These are phyloP conservation scores for Fusarium poae DNA, from an alignment of 2,329 filamentous ascomycete genomes.

Conservation along the genomic window DNA sequence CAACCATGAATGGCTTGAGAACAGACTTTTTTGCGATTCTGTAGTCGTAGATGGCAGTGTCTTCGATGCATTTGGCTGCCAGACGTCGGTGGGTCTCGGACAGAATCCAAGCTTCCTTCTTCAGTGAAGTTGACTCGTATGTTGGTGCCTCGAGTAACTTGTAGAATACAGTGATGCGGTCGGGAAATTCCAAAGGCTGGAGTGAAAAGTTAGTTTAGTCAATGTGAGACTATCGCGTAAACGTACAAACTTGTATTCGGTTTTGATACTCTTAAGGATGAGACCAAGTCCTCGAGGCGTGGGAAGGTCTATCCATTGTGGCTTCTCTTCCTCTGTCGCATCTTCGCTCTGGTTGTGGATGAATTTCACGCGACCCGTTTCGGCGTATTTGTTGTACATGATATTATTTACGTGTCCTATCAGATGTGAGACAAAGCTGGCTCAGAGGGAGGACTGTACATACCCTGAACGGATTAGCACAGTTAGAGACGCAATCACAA, in stretches of 20 bases:
- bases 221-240: rapidly evolving
- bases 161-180: constrained; percentile 28
- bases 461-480: constrained; percentile 1
- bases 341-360: constrained; percentile 24
- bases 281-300: constrained; percentile 25
- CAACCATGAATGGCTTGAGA: constrained; percentile 35
- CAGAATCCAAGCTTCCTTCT: constrained; percentile 35
- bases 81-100: constrained; percentile 29
- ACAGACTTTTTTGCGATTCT: constrained; percentile 15
- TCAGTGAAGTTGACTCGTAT: constrained; percentile 30
- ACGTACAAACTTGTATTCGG: constrained; percentile 34
- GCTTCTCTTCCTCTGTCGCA: constrained; percentile 8
- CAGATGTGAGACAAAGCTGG: neutral
- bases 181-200: constrained; percentile 32
- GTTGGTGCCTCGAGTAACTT: constrained; percentile 24
- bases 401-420: constrained; percentile 38
- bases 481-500: rapidly evolving
- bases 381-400: constrained; percentile 39
- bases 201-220: rapidly evolving
- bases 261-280: constrained; percentile 37
- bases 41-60: constrained; percentile 37
- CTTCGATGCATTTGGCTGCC: constrained; percentile 31
- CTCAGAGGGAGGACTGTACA: rapidly evolving
- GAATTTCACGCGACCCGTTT: constrained; percentile 29
- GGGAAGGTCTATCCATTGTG: constrained; percentile 25